Evolutionary conservation across 1,284 basidiomycete species (phyloP).

Genomic region (Fomitopsis betulina): DNA sequence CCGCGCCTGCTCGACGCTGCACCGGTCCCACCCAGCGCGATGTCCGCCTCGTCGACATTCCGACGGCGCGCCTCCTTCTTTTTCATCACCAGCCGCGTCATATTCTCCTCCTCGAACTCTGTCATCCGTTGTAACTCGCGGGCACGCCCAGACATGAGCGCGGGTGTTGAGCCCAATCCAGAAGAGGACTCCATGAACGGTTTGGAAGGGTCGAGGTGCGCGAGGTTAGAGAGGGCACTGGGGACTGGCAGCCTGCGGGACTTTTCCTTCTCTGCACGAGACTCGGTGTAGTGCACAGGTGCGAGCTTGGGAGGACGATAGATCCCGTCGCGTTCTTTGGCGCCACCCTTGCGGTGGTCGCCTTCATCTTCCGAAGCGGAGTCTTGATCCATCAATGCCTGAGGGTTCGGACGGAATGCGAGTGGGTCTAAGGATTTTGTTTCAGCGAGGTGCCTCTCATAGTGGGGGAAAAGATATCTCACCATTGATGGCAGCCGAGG

Average conservation of each 20-base stretch:
- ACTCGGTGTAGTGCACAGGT: slow-evolving; percentile 85
- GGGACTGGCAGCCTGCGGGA: slow-evolving; percentile 52
- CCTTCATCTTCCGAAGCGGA: slow-evolving; percentile 32
- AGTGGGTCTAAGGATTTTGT: slow-evolving; percentile 65
- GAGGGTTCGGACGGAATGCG: slow-evolving; percentile 87
- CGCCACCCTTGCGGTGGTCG: slow-evolving; percentile 26
- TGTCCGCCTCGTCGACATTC: slow-evolving; percentile 84
- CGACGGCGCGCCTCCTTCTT: slow-evolving; percentile 84
- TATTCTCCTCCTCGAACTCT: slow-evolving; percentile 95
- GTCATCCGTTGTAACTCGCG: slow-evolving; percentile 78
- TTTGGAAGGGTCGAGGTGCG: slow-evolving; percentile 59
- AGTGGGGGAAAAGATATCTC: slow-evolving; percentile 12
- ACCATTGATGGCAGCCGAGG: slow-evolving; percentile 63
- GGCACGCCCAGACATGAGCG: slow-evolving; percentile 61
- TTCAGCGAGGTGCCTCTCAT: not conserved
- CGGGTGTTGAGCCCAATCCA: slow-evolving; percentile 67
- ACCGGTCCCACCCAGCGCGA: slow-evolving; percentile 78
- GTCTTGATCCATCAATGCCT: slow-evolving; percentile 48
- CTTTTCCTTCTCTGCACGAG: slow-evolving; percentile 44
- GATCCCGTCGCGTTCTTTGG: slow-evolving; percentile 46
- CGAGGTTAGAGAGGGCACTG: slow-evolving; percentile 66
- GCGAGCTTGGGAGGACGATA: slow-evolving; percentile 93
- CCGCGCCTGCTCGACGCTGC: slow-evolving; percentile 47
- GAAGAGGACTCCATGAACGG: slow-evolving; percentile 73
- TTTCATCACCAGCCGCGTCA: slow-evolving; percentile 87